A percentile compares a stretch with the other conserved stretches of the same genome.
Evolutionary conservation across 768 basidiomycete genomes (phyloP).

Genomic region (Termitomyces sp.): DNA sequence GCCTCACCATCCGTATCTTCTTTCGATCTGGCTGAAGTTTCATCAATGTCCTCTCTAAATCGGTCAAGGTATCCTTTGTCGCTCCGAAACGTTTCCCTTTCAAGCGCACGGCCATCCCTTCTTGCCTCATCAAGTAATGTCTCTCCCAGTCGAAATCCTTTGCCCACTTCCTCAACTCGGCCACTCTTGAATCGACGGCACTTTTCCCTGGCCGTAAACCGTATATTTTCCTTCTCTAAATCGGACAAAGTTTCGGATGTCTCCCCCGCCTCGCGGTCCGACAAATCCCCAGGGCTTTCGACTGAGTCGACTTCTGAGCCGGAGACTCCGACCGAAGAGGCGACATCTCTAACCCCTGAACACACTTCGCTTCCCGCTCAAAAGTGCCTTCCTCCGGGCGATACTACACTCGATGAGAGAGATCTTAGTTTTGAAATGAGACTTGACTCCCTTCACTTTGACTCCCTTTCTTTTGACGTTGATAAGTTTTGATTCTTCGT

Average conservation of each 20-base stretch:
- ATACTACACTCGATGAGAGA: constrained; percentile 13
- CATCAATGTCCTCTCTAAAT: constrained; percentile 16
- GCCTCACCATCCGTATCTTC: constrained; percentile 21
- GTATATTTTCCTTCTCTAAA: constrained; percentile 30
- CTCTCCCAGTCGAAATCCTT: constrained; percentile 20
- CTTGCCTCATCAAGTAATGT: constrained; percentile 10
- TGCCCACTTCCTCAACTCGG: constrained; percentile 27
- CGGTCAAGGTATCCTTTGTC: constrained; percentile 10
- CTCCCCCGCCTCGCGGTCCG: constrained; percentile 19
- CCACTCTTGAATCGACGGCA: constrained; percentile 24
- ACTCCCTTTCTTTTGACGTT: constrained; percentile 61
- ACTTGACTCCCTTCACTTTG: constrained; percentile 71
- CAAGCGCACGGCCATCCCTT: constrained; percentile 1
- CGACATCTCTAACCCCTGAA: neutral
- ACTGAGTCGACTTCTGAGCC: constrained; percentile 11
- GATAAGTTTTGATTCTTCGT: constrained; percentile 36
- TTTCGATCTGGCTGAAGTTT: constrained; percentile 20
- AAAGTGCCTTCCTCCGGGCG: neutral
- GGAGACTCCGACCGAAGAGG: constrained; percentile 14
- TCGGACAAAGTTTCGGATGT: constrained; percentile 8
- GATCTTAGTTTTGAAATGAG: constrained; percentile 58
- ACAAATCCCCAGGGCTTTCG: constrained; percentile 19
- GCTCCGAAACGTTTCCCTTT: neutral
- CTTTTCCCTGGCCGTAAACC: constrained; percentile 33
- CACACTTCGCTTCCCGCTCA: neutral